Percentiles rank a stretch among this genome's conserved stretches.
phyloP scores from a whole-genome alignment of 2,329 filamentous ascomycete genomes.

The Colletotrichum spaethianum region DNA sequence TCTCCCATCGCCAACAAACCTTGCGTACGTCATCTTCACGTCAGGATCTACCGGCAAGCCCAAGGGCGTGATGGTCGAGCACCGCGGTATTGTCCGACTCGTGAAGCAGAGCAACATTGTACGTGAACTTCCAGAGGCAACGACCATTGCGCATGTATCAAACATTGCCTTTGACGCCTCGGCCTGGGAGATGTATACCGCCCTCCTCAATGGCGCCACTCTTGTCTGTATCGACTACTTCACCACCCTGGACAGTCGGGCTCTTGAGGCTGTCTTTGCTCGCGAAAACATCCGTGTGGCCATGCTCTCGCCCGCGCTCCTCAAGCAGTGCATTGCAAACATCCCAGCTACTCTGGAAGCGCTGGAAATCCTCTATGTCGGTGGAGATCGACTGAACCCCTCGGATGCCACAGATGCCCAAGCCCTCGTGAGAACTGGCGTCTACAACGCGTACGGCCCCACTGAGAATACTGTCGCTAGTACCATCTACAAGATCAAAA shows the following conservation, averaged over 20 bases:
- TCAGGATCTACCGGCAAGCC: conserved; percentile 36
- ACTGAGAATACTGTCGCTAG: conserved; percentile 42
- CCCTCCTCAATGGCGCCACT: conserved; percentile 43
- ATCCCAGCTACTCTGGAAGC: conserved; percentile 49
- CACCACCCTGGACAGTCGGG: conserved; percentile 36
- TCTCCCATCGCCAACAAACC: conserved; percentile 1
- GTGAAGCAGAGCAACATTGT: conserved; percentile 27
- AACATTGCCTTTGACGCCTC: conserved; percentile 45
- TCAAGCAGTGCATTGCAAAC: conserved; percentile 45
- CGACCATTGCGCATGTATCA: conserved; percentile 17
- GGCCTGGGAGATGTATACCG: conserved; percentile 42
- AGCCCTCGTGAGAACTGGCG: background rate
- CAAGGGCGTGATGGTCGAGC: conserved; percentile 35
- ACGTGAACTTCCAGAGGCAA: background rate
- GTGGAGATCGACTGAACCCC: conserved; percentile 47
- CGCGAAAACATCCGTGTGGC: conserved; percentile 55
- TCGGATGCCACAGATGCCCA: conserved; percentile 18
- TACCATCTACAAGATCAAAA: conserved; percentile 34
- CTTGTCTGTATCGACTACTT: conserved; percentile 43
- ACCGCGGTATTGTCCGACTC: conserved; percentile 24
- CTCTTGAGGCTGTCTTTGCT: conserved; percentile 40
- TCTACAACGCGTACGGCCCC: conserved; percentile 42
- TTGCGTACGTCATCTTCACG: conserved; percentile 39
- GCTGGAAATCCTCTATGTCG: conserved; percentile 54
- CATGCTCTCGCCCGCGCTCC: conserved; percentile 43